Percentiles rank a stretch among this genome's conserved stretches.
Evolutionary conservation across 768 basidiomycete species (phyloP).

Genomic region (Dioszegia hungarica): DNA sequence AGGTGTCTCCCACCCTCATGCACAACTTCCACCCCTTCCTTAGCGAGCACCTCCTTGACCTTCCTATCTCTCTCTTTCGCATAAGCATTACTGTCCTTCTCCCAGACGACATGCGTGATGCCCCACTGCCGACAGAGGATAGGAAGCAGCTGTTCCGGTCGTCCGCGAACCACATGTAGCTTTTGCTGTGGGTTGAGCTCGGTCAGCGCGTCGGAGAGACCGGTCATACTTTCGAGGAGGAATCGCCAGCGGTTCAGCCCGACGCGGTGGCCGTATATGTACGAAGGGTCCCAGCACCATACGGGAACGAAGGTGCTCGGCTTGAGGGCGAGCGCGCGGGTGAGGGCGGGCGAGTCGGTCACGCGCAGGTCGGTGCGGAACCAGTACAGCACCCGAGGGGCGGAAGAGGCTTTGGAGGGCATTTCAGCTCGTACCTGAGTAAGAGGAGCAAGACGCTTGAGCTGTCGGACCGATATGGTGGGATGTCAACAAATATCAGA

Average conservation of each 20-base stretch:
- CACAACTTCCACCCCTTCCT: constrained; percentile 44
- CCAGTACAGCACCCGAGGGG: constrained; percentile 48
- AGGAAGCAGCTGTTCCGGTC: constrained; percentile 43
- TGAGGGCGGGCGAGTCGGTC: constrained; percentile 45
- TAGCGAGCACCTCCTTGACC: constrained; percentile 31
- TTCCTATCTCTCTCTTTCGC: constrained; percentile 39
- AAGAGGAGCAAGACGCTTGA: too few relatives aligned
- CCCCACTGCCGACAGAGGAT: constrained; percentile 47
- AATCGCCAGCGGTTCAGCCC: constrained; percentile 47
- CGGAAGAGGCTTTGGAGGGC: background rate
- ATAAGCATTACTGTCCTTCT: constrained; percentile 47
- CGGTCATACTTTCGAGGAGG: constrained; percentile 43
- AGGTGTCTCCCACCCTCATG: constrained; percentile 48
- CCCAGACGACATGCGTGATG: constrained; percentile 49
- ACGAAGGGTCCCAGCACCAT: constrained; percentile 47
- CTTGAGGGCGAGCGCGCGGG: constrained; percentile 24
- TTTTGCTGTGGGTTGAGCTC: constrained; percentile 42
- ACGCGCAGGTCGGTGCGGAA: constrained; percentile 50
- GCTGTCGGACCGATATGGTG: too few relatives aligned
- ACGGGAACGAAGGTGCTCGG: constrained; percentile 37
- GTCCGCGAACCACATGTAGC: constrained; percentile 46
- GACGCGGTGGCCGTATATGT: constrained; percentile 46
- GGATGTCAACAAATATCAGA: too few relatives aligned
- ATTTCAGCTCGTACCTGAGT: too few relatives aligned
- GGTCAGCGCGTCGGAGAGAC: constrained; percentile 36